Evolutionary conservation across 805 yeast species (phyloP), one percentile per base, ranked within the genome.

Genomic region (Candida takata): DNA sequence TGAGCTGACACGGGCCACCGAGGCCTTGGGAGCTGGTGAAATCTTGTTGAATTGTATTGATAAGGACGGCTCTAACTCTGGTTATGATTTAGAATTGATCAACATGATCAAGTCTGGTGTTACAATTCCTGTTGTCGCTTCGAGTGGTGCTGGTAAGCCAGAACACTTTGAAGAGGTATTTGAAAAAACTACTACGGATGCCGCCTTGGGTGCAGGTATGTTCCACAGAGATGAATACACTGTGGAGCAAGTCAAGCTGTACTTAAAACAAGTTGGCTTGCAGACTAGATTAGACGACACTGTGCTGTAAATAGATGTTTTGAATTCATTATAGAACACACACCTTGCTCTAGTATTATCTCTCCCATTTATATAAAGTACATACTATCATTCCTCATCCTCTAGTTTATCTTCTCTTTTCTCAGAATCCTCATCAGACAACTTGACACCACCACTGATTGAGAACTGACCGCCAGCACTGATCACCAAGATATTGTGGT

Each of bases 401-500:
- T 74, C 77, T 44, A 69, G 53, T 49, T 73, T 75, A 24, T 65
- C 69, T 27, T 65, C 69, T 49, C 72, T 61, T 36, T 63, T 57
- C 33, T 63, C 70, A 11, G 60, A 52, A 24, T 59, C 70, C 37
- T 60, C 64, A 9, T 62, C 68, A 14, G 58, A 50, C 34, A 65
- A 40, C 37, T 60, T 64, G 2, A 70, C 60, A 36, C 97, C 97
- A 27, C 87, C 97, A 55, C 90, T 74, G 8, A 87, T 81, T 36
- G 95, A 82, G 54, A 85, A 92, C 62, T 92, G 98, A 16, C 97
- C 99, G 42, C 99, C 99, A 31, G 92, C 92, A n/a, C 95, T 88
- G 43, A 84, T 72, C 30, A 76, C 45, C 29, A 66, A 55, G 48
- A 92, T 85, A 44, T 80, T 74, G 37, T 84, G 80, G 37, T 74